phyloP scores from a whole-genome alignment of 2,329 filamentous ascomycete species.

The Calycina herbarum region DNA sequence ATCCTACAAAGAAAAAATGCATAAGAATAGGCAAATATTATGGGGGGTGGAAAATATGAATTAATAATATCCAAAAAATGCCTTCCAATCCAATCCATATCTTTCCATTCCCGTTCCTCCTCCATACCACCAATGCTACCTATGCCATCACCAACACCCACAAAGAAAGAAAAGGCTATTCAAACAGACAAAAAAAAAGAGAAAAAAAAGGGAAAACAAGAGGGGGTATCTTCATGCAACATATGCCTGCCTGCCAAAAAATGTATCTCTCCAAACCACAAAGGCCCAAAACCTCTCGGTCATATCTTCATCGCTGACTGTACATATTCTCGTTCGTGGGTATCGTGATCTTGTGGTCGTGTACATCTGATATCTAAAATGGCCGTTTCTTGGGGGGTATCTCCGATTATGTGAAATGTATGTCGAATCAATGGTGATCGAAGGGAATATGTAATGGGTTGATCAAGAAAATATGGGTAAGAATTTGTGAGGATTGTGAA shows the following conservation, averaged over 20 bases:
- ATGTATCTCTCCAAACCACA: background rate
- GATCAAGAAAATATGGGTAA: background rate
- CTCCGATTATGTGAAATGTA: background rate
- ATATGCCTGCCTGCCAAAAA: conserved; percentile 1
- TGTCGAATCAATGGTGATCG: background rate
- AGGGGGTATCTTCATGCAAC: conserved; percentile 3
- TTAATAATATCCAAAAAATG: no score
- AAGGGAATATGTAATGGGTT: background rate
- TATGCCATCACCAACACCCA: no score
- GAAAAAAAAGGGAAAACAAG: background rate
- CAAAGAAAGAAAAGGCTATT: background rate
- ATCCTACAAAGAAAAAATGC: no score
- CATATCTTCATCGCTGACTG: background rate
- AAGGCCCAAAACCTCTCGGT: background rate
- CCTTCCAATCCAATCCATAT: no score
- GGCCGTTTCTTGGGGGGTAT: background rate
- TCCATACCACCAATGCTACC: no score
- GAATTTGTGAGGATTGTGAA: background rate
- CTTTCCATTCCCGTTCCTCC: no score
- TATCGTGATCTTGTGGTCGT: background rate
- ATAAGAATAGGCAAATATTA: no score
- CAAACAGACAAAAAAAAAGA: background rate
- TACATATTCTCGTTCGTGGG: no score
- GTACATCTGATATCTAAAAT: background rate
- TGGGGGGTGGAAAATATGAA: no score